Conservation (phyloP, 495 filamentous ascomycete genomes). For the Daldinia concentrica region DNA sequence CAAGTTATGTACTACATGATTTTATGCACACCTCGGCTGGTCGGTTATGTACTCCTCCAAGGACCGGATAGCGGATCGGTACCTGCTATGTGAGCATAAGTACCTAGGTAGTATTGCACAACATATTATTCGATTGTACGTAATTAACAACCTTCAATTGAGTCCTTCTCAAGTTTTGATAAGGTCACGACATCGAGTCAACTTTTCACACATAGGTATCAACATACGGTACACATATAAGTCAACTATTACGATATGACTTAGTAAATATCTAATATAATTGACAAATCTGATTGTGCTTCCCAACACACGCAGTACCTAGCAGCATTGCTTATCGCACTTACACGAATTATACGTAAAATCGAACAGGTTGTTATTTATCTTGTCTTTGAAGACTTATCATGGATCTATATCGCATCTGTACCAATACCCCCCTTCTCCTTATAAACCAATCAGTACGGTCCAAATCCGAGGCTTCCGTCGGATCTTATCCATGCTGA, state of each 20-base stretch:
- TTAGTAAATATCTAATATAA: no score
- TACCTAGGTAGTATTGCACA: background rate
- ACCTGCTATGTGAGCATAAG: conserved; percentile 16
- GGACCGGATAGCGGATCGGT: conserved; percentile 19
- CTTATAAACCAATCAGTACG: background rate
- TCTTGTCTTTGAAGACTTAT: background rate
- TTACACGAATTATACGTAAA: background rate
- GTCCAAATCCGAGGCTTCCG: background rate
- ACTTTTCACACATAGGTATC: background rate
- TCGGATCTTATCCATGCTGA: background rate
- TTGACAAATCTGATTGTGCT: background rate
- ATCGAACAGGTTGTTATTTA: background rate
- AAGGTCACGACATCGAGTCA: background rate
- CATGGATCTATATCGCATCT: background rate
- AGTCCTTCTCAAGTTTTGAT: background rate
- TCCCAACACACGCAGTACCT: background rate
- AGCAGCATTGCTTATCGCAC: background rate
- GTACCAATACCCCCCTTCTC: background rate
- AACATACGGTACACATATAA: no score
- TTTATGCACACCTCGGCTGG: conserved; percentile 36
- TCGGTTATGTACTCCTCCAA: conserved; percentile 31
- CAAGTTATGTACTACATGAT: background rate
- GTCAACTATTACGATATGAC: no score
- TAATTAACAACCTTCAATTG: background rate
- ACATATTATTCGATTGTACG: conserved; percentile 8